Evolutionary conservation across 2,329 filamentous ascomycete genomes (phyloP).

Genomic region (Ophiobolus disseminans): DNA sequence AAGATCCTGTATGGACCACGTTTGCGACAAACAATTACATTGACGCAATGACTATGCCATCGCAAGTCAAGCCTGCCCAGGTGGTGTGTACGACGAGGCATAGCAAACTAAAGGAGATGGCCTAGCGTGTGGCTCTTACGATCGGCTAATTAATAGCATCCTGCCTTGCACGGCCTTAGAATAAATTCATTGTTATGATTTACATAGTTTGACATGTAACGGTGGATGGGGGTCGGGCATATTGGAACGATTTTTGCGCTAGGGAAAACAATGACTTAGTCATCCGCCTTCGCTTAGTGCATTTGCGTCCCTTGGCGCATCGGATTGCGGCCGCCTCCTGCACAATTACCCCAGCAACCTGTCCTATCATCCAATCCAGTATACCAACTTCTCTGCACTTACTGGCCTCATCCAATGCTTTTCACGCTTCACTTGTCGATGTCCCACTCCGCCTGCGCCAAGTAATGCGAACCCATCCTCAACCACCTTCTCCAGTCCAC

Average conservation of each 20-base stretch:
- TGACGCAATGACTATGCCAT: neutral
- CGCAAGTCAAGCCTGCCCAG: neutral
- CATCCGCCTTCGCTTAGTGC: too few relatives aligned
- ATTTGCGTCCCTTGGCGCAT: too few relatives aligned
- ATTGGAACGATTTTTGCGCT: too few relatives aligned
- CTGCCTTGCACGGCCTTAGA: too few relatives aligned
- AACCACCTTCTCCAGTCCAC: constrained; percentile 28
- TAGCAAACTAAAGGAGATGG: neutral
- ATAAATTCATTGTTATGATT: too few relatives aligned
- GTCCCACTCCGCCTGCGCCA: constrained; percentile 31
- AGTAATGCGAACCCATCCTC: constrained; percentile 31
- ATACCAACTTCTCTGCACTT: constrained; percentile 51
- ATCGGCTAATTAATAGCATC: too few relatives aligned
- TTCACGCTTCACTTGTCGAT: constrained; percentile 19
- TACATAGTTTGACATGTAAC: too few relatives aligned
- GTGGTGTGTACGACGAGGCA: neutral
- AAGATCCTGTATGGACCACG: neutral
- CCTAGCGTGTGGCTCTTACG: too few relatives aligned
- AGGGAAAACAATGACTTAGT: too few relatives aligned
- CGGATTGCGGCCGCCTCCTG: too few relatives aligned
- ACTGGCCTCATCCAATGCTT: constrained; percentile 50
- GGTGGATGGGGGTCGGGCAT: too few relatives aligned
- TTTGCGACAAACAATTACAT: neutral
- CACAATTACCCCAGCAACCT: too few relatives aligned
- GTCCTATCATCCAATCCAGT: constrained; percentile 14